Evolutionary conservation across 2,329 filamentous ascomycete species (phyloP), one percentile per base, ranked within the genome.

Genomic region (Cadophora luteo-olivacea): DNA sequence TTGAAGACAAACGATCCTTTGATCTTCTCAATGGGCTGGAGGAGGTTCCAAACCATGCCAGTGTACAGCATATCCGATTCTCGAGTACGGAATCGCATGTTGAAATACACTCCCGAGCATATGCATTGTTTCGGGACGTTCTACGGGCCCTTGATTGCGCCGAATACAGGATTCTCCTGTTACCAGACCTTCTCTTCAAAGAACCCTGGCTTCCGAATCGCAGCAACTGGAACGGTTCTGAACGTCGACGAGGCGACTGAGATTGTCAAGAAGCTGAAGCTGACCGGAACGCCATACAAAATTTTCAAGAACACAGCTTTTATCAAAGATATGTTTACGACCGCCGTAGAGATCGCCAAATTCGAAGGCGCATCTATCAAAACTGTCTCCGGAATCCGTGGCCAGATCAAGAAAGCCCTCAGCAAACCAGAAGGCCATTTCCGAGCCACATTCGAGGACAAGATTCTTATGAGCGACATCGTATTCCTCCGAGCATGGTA

Each of bases 281-380:
- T 99, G 61, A 97, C 94, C 0, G 96, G 96, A 69, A 86, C 89
- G 60, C 94, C 96, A 0, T 97, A 96, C 86, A 98, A 98, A 83
- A 97, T 98, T 81, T 98, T 97, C 88, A 97, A 97, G 82, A 99
- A 99, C 83, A 99, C 96, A 0, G 94, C 96, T 49, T 99, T 99
- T 79, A 94, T 99, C 82, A 97, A 96, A 80, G 93, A 97, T 82
- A 99, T 99, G 96, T 99, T 99, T 85, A 94, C 89, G 78, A 91
- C 91, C 0, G 86, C 93, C 0, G 89, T 99, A 52, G 96, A 99
- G 79, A 96, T 99, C 72, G 95, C 96, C 76, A 99, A 98, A 79
- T 99, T 99, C 77, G 96, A 99, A 82, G 96, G 96, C 68, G 96
- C 96, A 11, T 90, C 92, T 66, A 95, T 99, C 82, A 93, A 94